Evolutionary conservation across 2,329 filamentous ascomycete species (phyloP).

Genomic region (Xylariaceae sp.): DNA sequence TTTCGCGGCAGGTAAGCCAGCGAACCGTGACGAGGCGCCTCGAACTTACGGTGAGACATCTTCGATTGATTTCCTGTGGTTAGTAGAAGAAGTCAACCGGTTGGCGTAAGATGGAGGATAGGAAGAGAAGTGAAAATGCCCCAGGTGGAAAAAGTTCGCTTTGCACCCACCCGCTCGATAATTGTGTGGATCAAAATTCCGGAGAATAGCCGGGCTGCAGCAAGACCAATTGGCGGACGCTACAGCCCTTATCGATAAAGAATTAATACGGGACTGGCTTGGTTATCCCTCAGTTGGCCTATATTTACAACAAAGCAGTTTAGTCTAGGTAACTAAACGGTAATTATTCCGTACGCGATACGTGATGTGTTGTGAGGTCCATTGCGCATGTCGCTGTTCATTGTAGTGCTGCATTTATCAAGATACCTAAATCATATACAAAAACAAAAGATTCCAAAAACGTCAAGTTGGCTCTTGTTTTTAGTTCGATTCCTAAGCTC

Average conservation of each 20-base stretch:
- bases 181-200: constrained; percentile 24
- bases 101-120: constrained; percentile 27
- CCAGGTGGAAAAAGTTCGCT: constrained; percentile 26
- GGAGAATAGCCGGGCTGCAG: constrained; percentile 29
- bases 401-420: too few species aligned
- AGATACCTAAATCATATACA: too few species aligned
- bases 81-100: constrained; percentile 34
- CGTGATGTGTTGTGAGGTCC: too few species aligned
- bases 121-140: constrained; percentile 24
- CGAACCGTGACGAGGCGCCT: constrained; percentile 94
- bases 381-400: too few species aligned
- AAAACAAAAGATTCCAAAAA: background rate
- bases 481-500: background rate
- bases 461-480: background rate
- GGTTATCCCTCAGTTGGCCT: too few species aligned
- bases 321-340: too few species aligned
- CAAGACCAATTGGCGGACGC: background rate
- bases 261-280: too few species aligned
- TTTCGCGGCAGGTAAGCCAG: constrained; percentile 85
- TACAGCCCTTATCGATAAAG: constrained; percentile 27
- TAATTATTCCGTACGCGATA: too few species aligned
- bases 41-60: constrained; percentile 55
- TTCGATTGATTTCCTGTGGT: constrained; percentile 35
- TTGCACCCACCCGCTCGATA: constrained; percentile 11
- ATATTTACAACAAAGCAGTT: background rate